phyloP scores from a whole-genome alignment of 257 asterid genomes.

The Jacaranda copaia region DNA sequence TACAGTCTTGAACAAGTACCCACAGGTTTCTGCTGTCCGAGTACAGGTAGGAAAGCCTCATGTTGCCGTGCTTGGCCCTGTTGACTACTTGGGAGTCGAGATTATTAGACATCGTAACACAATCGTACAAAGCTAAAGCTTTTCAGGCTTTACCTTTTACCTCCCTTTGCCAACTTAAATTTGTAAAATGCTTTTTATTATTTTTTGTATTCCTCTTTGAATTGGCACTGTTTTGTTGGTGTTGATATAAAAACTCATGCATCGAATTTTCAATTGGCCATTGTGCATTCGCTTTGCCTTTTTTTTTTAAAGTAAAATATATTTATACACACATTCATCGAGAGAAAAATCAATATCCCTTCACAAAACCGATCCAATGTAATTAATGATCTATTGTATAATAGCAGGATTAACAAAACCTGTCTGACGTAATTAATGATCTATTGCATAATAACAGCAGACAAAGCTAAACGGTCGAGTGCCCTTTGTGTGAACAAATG shows the following conservation, averaged over 20 bases:
- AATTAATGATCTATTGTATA: too few relatives aligned
- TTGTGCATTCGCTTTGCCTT: background rate
- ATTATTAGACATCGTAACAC: conserved; percentile 55
- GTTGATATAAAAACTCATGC: background rate
- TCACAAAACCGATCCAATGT: too few relatives aligned
- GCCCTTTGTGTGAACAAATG: background rate
- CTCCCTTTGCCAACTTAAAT: background rate
- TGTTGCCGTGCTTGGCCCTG: conserved; percentile 76
- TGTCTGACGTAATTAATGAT: too few relatives aligned
- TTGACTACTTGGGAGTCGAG: conserved; percentile 92
- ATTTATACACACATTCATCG: too few relatives aligned
- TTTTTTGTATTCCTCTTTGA: background rate
- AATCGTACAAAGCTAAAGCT: conserved; percentile 28
- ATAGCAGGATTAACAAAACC: too few relatives aligned
- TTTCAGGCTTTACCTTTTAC: conserved; percentile 10
- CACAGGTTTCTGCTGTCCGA: conserved; percentile 69
- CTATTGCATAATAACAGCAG: too few relatives aligned
- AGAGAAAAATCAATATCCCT: too few relatives aligned
- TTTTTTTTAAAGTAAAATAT: too few relatives aligned
- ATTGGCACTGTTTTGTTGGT: background rate
- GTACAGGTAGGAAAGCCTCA: conserved; percentile 91
- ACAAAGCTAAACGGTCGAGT: too few relatives aligned
- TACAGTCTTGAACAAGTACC: conserved; percentile 53
- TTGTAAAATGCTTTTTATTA: background rate
- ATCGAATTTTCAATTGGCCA: background rate